phyloP scores from a whole-genome alignment of 2,329 filamentous ascomycete genomes.

The Fusarium sororula region DNA sequence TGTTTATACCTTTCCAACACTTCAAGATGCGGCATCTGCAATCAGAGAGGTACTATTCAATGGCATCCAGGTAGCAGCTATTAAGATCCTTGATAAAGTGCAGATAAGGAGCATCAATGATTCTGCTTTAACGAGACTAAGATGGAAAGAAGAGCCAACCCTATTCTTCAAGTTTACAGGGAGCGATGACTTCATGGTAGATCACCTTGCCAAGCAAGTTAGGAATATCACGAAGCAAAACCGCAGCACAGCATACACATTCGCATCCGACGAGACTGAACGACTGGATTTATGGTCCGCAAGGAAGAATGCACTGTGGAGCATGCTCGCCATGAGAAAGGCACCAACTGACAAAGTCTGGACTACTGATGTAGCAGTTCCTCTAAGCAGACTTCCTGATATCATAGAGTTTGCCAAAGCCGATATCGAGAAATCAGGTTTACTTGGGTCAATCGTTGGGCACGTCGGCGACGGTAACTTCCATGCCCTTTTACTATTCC shows the following conservation, averaged over 20 bases:
- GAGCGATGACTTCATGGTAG: constrained; percentile 76
- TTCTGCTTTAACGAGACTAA: constrained; percentile 71
- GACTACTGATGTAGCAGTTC: constrained; percentile 87
- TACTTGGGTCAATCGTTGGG: constrained; percentile 87
- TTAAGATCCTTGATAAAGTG: constrained; percentile 89
- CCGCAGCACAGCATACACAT: constrained; percentile 67
- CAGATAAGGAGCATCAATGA: constrained; percentile 86
- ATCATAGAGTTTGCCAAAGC: constrained; percentile 86
- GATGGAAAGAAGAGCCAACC: constrained; percentile 79
- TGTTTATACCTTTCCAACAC: constrained; percentile 79
- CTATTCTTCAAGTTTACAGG: constrained; percentile 89
- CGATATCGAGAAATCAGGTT: constrained; percentile 83
- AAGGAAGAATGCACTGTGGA: constrained; percentile 83
- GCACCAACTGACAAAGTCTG: constrained; percentile 41
- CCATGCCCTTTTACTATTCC: constrained; percentile 46
- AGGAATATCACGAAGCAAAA: constrained; percentile 69
- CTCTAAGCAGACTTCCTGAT: constrained; percentile 76
- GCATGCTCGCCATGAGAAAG: constrained; percentile 75
- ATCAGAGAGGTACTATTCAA: constrained; percentile 77
- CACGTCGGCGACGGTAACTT: constrained; percentile 96
- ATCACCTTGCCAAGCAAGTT: constrained; percentile 80
- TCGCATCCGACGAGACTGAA: constrained; percentile 75
- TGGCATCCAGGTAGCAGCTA: constrained; percentile 76
- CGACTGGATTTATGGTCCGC: constrained; percentile 82
- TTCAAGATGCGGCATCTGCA: constrained; percentile 77